These are phyloP conservation scores for Camellia oleifera DNA, from an alignment of 179 eudicot species.

Conservation along the genomic window DNA sequence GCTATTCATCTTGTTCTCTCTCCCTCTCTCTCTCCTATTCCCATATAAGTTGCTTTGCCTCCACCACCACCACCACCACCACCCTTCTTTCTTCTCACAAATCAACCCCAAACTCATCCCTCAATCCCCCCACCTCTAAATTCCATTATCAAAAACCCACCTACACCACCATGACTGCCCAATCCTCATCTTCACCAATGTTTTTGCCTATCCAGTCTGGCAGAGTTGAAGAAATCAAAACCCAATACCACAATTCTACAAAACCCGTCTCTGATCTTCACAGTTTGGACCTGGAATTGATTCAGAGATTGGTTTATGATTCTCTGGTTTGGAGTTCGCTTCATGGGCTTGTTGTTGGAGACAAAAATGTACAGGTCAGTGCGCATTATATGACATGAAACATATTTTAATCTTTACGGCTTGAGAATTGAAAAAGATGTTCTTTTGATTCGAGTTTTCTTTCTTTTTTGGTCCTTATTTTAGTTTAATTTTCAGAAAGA, in stretches of 20 bases:
- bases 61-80: neutral
- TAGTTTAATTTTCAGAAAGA: neutral
- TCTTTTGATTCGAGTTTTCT: neutral
- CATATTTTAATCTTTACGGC: no score
- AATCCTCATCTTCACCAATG: slow-evolving; percentile 14
- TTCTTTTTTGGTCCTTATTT: no score
- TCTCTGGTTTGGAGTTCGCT: slow-evolving; percentile 86
- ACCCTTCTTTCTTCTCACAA: slow-evolving; percentile 16
- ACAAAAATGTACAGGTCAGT: slow-evolving; percentile 60
- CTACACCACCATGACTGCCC: slow-evolving; percentile 24
- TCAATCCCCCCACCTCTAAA: neutral
- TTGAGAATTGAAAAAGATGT: no score
- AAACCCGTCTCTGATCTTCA: slow-evolving; percentile 49
- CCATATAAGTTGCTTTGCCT: slow-evolving; percentile 10
- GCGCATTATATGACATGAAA: no score
- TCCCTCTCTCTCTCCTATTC: slow-evolving; percentile 22
- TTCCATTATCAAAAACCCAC: slow-evolving; percentile 13
- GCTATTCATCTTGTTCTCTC: slow-evolving; percentile 24
- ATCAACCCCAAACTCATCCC: slow-evolving; percentile 18
- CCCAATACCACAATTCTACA: slow-evolving; percentile 22
- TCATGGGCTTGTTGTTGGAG: slow-evolving; percentile 89
- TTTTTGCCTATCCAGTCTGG: slow-evolving; percentile 18
- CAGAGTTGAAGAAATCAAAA: slow-evolving; percentile 21
- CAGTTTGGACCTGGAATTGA: slow-evolving; percentile 44
- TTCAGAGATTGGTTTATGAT: slow-evolving; percentile 61